Conservation (phyloP, 129 eudicot species). For the Lonicera japonica region DNA sequence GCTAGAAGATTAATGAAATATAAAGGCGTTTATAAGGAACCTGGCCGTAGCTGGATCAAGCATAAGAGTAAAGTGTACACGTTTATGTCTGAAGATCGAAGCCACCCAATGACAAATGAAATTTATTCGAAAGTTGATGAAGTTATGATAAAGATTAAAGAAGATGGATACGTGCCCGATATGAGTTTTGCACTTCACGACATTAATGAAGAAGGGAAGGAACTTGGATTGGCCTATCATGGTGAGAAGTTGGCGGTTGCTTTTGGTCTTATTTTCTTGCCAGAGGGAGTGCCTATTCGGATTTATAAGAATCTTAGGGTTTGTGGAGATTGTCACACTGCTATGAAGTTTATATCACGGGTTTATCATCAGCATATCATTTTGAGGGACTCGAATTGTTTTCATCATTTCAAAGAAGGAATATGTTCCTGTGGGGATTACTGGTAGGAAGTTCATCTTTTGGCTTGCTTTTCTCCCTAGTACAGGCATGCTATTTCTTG, state of each 20-base stretch:
- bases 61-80: conserved; percentile 54
- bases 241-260: conserved; percentile 87
- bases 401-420: conserved; percentile 69
- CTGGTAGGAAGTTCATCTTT: conserved; percentile 33
- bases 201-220: conserved; percentile 65
- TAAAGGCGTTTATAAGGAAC: conserved; percentile 53
- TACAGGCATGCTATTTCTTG: too few relatives aligned
- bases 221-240: conserved; percentile 66
- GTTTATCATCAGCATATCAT: conserved; percentile 44
- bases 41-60: conserved; percentile 74
- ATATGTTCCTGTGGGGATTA: conserved; percentile 69
- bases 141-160: conserved; percentile 40
- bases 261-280: conserved; percentile 56
- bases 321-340: conserved; percentile 82
- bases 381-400: conserved; percentile 70
- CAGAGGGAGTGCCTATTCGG: conserved; percentile 38
- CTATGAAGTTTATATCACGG: conserved; percentile 61
- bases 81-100: conserved; percentile 69
- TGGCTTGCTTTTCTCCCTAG: too few relatives aligned
- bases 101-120: conserved; percentile 26
- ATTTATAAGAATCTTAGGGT: conserved; percentile 66
- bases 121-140: conserved; percentile 56
- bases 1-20: conserved; percentile 48
- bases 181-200: conserved; percentile 70
- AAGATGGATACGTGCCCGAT: conserved; percentile 66